Evolutionary conservation across 176 grass and related monocot genomes (phyloP), one percentile per base, ranked within the genome.

Genomic region (Avena sativa): DNA sequence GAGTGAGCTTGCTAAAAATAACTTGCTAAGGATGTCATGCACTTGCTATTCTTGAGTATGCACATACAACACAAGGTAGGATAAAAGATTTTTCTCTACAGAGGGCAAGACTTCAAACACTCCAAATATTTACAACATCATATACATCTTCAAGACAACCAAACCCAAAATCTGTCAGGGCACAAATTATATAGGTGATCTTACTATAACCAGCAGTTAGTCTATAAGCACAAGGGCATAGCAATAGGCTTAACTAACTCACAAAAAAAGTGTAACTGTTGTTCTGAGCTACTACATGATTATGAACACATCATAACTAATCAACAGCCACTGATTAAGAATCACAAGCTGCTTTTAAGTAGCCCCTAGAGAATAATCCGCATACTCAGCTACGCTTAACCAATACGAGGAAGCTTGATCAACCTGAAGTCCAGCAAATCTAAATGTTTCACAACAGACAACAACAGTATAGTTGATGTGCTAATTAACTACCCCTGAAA

Each of bases 141-240:
- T 57, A 87, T 48, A 81, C 17, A 80, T 5, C 57, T 56, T 23
- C 2, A 84, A 74, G 73, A 75, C 38, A 88, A 81, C 51, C 28
- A 38, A 74, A 26, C 36, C 25, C 11, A 53, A 50, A 68, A 76
- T 76, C 8, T 61, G 20, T 25, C 46, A 51, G n/a, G 73, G 69
- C 55, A 12, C 49, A 40, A 67, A 67, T 12, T 75, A 40, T 55
- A 66, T 36, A 14, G n/a, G 10, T n/a, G 60, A 84, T 23, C 58
- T 51, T 61, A 51, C 5, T 44, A 87, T 19, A 80, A 87, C 12
- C 12, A 51, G 76, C 20, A 52, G 9, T 2, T 1, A 67, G 7
- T 67, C 20, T 77, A 68, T 76, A 60, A 44, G 67, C 74, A 76
- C 49, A 76, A 55, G 49, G 15, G 74, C 57, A 67, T 48, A 74